Evolutionary conservation across 2,329 filamentous ascomycete genomes (phyloP).

Genomic region (Pseudogymnoascus sp.): DNA sequence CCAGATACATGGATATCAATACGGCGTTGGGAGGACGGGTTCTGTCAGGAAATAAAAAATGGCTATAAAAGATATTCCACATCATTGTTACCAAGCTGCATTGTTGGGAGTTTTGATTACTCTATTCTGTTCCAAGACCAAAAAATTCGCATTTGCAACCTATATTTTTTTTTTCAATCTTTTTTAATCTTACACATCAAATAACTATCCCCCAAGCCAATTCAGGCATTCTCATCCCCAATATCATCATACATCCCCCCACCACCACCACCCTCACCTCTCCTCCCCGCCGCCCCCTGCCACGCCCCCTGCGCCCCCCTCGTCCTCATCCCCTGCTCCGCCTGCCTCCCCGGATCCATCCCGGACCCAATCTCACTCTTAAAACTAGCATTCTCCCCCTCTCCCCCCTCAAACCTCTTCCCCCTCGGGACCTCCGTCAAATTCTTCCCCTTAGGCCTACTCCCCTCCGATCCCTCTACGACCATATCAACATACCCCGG

Average conservation of each 20-base stretch:
- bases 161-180: not conserved
- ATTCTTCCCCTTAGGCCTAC: conserved; percentile 23
- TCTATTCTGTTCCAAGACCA: not conserved
- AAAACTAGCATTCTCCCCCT: conserved; percentile 25
- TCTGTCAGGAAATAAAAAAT: conserved; percentile 4
- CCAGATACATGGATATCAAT: conserved; percentile 7
- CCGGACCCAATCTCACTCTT: conserved; percentile 36
- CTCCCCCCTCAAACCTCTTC: conserved; percentile 18
- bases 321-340: conserved; percentile 28
- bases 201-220: not conserved
- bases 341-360: conserved; percentile 38
- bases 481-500: conserved; percentile 21
- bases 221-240: not conserved
- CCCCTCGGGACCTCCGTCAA: conserved; percentile 21
- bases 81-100: not conserved
- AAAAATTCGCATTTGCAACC: not conserved
- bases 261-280: not conserved
- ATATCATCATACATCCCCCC: not conserved
- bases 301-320: not conserved
- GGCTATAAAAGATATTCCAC: not conserved
- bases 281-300: not conserved
- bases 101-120: not conserved
- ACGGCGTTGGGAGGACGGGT: not conserved
- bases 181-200: not conserved
- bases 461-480: conserved; percentile 5